phyloP scores from a whole-genome alignment of 1,284 basidiomycete genomes.

The Volvariella surrecta region DNA sequence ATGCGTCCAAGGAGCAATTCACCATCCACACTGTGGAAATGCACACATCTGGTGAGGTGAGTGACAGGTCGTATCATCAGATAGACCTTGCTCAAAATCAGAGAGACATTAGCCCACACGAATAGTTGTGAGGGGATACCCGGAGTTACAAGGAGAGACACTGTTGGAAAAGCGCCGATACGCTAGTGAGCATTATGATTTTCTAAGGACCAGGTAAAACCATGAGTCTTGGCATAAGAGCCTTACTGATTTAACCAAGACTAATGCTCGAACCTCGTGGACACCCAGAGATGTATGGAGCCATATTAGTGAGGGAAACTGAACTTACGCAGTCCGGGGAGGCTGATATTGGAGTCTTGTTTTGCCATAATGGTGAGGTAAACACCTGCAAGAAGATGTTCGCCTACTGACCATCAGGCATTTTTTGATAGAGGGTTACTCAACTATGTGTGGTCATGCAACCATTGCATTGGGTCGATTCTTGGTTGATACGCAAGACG shows the following conservation, averaged over 20 bases:
- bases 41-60: slow-evolving; percentile 32
- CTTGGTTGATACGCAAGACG: slow-evolving; percentile 28
- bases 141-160: background rate
- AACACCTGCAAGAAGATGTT: background rate
- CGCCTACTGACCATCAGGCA: background rate
- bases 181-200: background rate
- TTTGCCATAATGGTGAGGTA: slow-evolving; percentile 32
- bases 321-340: slow-evolving; percentile 25
- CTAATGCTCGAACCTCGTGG: slow-evolving; percentile 35
- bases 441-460: slow-evolving; percentile 39
- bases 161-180: background rate
- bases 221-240: background rate
- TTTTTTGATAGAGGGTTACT: slow-evolving; percentile 32
- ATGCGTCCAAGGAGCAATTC: background rate
- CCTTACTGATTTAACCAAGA: slow-evolving; percentile 12
- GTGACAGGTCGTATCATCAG: slow-evolving; percentile 5
- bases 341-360: slow-evolving; percentile 35
- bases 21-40: slow-evolving; percentile 25
- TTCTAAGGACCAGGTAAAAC: background rate
- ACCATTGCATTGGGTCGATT: slow-evolving; percentile 37
- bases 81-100: background rate
- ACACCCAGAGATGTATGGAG: slow-evolving; percentile 39
- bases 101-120: background rate
- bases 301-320: slow-evolving; percentile 28
- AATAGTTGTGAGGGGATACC: background rate